A percentile compares a stretch with the other conserved stretches of the same genome.
These are phyloP conservation scores for Trichoderma guizhouense DNA, from an alignment of 2,329 filamentous ascomycete genomes.

Conservation along the genomic window DNA sequence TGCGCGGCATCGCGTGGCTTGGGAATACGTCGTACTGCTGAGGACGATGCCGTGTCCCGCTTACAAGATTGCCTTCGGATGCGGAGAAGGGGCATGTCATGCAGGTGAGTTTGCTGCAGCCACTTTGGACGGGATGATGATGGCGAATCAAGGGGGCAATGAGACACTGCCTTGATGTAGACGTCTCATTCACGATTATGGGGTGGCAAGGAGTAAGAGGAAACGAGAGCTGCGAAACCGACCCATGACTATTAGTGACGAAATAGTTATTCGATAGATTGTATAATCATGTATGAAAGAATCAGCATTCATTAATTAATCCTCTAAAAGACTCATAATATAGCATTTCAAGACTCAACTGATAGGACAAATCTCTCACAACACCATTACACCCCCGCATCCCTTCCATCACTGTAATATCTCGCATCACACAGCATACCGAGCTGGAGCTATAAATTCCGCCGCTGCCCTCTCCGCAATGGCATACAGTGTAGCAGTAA, in stretches of 20 bases:
- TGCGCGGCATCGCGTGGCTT: neutral
- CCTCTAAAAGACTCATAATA: neutral
- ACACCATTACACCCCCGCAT: neutral
- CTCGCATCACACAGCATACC: neutral
- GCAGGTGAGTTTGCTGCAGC: neutral
- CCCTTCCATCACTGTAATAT: neutral
- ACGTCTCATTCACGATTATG: neutral
- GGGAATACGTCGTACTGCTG: neutral
- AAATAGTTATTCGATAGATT: neutral
- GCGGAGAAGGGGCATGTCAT: neutral
- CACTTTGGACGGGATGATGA: neutral
- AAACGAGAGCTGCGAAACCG: neutral
- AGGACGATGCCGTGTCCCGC: neutral
- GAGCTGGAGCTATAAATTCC: conserved; percentile 26
- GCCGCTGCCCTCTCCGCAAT: conserved; percentile 40
- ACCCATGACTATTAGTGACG: neutral
- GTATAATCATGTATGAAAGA: neutral
- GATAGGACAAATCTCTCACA: neutral
- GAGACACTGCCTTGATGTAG: neutral
- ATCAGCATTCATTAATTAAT: neutral
- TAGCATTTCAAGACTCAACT: neutral
- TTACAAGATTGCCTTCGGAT: neutral
- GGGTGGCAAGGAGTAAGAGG: neutral
- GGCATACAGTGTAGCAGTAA: conserved; percentile 29
- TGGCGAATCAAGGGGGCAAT: neutral